Percentiles rank a stretch among this genome's conserved stretches.
phyloP scores from a whole-genome alignment of 129 eudicot genomes.

The Lactuca saligna region DNA sequence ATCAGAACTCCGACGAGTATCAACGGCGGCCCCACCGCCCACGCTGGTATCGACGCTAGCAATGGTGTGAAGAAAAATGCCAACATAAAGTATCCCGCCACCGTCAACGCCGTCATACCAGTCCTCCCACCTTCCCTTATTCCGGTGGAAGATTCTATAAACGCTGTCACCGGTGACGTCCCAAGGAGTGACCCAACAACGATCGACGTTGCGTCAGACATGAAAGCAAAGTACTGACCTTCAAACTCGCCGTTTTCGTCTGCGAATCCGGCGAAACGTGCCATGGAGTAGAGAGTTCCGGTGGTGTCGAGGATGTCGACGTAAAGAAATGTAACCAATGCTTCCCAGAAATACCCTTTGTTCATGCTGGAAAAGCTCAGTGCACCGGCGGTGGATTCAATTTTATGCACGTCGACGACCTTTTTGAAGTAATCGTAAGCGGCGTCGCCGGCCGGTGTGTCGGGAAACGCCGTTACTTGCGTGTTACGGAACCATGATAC shows the following conservation, averaged over 20 bases:
- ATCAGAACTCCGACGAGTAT: slow-evolving; percentile 85
- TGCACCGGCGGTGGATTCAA: slow-evolving; percentile 83
- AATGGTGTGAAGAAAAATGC: slow-evolving; percentile 86
- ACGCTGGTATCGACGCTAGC: slow-evolving; percentile 88
- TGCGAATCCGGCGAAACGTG: slow-evolving; percentile 78
- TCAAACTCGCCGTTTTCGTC: slow-evolving; percentile 73
- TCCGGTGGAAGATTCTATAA: slow-evolving; percentile 91
- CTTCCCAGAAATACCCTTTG: slow-evolving; percentile 79
- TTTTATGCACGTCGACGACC: slow-evolving; percentile 77
- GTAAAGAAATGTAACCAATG: slow-evolving; percentile 71
- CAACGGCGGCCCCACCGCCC: slow-evolving; percentile 99
- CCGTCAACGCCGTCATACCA: slow-evolving; percentile 87
- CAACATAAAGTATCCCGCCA: slow-evolving; percentile 71
- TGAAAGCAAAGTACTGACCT: slow-evolving; percentile 91
- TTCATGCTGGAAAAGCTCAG: slow-evolving; percentile 56
- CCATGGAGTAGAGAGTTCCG: slow-evolving; percentile 84
- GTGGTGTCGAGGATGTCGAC: slow-evolving; percentile 87
- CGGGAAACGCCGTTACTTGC: slow-evolving; percentile 71
- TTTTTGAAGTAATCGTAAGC: slow-evolving; percentile 65
- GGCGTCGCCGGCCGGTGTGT: slow-evolving; percentile 65
- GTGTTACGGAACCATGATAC: slow-evolving; percentile 90
- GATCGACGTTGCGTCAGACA: slow-evolving; percentile 84
- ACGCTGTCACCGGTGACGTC: slow-evolving; percentile 90
- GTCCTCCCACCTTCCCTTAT: slow-evolving; percentile 90
- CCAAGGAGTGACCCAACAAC: slow-evolving; percentile 82